Percentiles rank a stretch among this genome's conserved stretches.
Evolutionary conservation across 2,329 filamentous ascomycete species (phyloP).

Genomic region (Dothideomycetes sp.): DNA sequence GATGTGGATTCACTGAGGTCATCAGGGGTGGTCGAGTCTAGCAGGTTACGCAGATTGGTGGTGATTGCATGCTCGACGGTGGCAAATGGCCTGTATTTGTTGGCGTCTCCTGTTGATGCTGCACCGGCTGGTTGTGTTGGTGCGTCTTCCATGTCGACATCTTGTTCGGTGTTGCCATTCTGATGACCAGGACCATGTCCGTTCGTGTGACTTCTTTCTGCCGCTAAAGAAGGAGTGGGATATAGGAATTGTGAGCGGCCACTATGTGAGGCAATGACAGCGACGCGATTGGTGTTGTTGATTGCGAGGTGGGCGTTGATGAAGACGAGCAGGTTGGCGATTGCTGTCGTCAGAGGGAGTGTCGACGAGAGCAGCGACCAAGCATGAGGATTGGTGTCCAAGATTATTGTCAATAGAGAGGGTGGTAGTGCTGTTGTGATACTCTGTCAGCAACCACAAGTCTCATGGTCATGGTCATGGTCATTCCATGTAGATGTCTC

Average conservation of each 20-base stretch:
- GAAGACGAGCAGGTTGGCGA: slow-evolving; percentile 88
- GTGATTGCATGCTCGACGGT: slow-evolving; percentile 75
- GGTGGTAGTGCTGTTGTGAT: too few relatives aligned
- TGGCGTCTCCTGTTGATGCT: slow-evolving; percentile 45
- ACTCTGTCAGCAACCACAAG: too few relatives aligned
- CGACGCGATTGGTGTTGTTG: slow-evolving; percentile 86
- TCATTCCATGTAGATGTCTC: too few relatives aligned
- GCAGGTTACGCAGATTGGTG: slow-evolving; percentile 59
- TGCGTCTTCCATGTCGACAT: slow-evolving; percentile 18
- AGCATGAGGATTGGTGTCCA: slow-evolving; percentile 94
- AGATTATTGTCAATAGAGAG: slow-evolving; percentile 77
- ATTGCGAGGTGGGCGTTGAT: slow-evolving; percentile 93
- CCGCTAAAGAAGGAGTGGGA: slow-evolving; percentile 39
- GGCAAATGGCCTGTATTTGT: slow-evolving; percentile 90
- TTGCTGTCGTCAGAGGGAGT: slow-evolving; percentile 70
- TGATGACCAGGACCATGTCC: slow-evolving; percentile 5
- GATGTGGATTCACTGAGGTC: slow-evolving; percentile 60
- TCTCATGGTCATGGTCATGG: too few relatives aligned
- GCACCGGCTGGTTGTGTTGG: slow-evolving; percentile 13
- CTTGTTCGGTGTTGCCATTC: slow-evolving; percentile 15
- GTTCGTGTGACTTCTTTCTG: slow-evolving; percentile 6
- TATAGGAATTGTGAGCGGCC: slow-evolving; percentile 86
- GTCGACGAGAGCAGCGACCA: slow-evolving; percentile 69
- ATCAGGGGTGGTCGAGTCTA: slow-evolving; percentile 53
- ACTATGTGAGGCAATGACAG: slow-evolving; percentile 79